These are phyloP conservation scores for Stephania cephalantha DNA, from an alignment of 164 flowering plant species.

Conservation along the genomic window DNA sequence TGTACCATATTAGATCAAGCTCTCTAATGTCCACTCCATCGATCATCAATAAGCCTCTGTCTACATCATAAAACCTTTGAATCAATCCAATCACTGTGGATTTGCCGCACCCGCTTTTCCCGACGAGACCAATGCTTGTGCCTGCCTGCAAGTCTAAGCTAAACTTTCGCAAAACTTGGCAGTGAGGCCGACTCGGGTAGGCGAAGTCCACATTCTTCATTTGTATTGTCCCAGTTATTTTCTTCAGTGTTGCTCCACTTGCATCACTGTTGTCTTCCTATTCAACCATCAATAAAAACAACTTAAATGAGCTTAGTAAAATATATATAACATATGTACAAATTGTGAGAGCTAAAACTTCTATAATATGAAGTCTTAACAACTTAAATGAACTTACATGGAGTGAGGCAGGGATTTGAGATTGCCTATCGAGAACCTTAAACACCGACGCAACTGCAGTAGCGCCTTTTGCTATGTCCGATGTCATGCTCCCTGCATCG, in stretches of 20 bases:
- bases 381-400: conserved; percentile 27
- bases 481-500: conserved; percentile 96
- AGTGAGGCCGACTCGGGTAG: conserved; percentile 65
- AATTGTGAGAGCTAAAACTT: too few species aligned
- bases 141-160: conserved; percentile 71
- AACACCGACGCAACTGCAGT: conserved; percentile 76
- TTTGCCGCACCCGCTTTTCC: conserved; percentile 95
- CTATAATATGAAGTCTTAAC: not conserved
- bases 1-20: conserved; percentile 62
- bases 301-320: too few species aligned
- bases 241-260: conserved; percentile 34
- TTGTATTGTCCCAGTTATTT: conserved; percentile 57
- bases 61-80: conserved; percentile 74
- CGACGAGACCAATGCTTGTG: conserved; percentile 72
- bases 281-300: not conserved
- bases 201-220: conserved; percentile 66
- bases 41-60: conserved; percentile 53
- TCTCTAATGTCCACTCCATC: conserved; percentile 74
- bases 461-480: conserved; percentile 87
- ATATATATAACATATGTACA: too few species aligned
- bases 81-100: conserved; percentile 79
- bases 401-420: conserved; percentile 37
- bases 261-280: conserved; percentile 23
- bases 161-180: conserved; percentile 43
- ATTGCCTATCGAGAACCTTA: conserved; percentile 60